Evolutionary conservation across 2,329 filamentous ascomycete species (phyloP), one percentile per base, ranked within the genome.

Genomic region (Colletotrichum eremochloae): DNA sequence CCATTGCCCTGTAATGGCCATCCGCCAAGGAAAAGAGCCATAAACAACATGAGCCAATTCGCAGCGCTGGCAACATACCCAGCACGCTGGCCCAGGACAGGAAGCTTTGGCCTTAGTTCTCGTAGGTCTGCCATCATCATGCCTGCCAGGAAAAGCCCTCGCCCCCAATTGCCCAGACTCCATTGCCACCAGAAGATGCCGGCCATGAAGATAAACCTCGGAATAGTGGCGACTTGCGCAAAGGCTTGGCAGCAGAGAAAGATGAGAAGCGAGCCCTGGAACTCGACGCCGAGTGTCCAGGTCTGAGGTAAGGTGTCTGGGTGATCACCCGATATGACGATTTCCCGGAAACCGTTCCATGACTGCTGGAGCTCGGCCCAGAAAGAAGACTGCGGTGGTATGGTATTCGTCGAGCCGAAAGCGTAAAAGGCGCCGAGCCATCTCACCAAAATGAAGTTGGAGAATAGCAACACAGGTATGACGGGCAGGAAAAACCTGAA

Each of bases 231-330:
- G 42, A 89, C 77, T 33, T 85, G 81, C 5, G 86, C 85, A 7
- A 86, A 84, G 33, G 83, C 88, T 2, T 89, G 65, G 31, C 89
- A 78, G 14, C 84, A 81, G 5, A 90, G 79, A 78, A 90, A 91
- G n/a, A 90, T 82, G 68, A 88, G 82, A 76, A 91, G 84, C 2
- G 87, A 89, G 77, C 86, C 87, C 71, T 86, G 82, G 76, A 88
- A 90, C 78, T 91, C 89, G 60, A 90, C 84, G 5, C 89, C 88
- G 46, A 91, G 90, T 5, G 89, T 90, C 89, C 89, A 91, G 24
- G 90, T 79, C 73, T 90, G 89, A 31, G 87, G 82, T 76, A 90
- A 87, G 76, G 89, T 88, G 42, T 78, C 81, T 3, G 48, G 69
- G 5, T 9, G n/a, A 29, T 33, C 20, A 31, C 66, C 48, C 6